A percentile compares a stretch with the other conserved stretches of the same genome.
Conservation (phyloP, 768 basidiomycete genomes). For the Boletus vermiculosoides region DNA sequence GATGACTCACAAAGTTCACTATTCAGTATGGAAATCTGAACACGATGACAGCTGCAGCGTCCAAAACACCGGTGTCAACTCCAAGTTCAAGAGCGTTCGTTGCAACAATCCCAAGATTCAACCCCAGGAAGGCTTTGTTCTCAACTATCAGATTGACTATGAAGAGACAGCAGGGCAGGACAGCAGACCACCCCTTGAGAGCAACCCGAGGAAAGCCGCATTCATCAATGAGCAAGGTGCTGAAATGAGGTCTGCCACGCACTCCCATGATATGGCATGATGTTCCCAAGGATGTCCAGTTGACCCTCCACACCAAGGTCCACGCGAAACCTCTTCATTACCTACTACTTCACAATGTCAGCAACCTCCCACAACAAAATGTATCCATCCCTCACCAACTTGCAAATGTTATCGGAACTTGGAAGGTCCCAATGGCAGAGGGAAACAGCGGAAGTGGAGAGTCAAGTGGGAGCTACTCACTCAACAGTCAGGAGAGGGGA, state of each 20-base stretch:
- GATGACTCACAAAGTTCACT: no score
- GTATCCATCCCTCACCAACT: conserved; percentile 46
- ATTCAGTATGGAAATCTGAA: conserved; percentile 71
- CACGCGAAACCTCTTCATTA: conserved; percentile 74
- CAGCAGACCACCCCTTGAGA: conserved; percentile 36
- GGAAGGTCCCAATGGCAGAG: no score
- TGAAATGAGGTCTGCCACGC: conserved; percentile 12
- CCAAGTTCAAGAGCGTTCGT: conserved; percentile 91
- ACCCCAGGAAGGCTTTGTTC: conserved; percentile 81
- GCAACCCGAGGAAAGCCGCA: conserved; percentile 46
- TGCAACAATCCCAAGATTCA: conserved; percentile 58
- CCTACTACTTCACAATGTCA: conserved; percentile 45
- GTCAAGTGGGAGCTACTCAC: no score
- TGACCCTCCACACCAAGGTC: conserved; percentile 76
- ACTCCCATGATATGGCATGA: conserved; percentile 87
- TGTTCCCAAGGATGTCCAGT: conserved; percentile 67
- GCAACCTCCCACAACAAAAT: background rate
- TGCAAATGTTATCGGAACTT: no score
- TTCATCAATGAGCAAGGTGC: background rate
- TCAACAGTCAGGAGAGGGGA: no score
- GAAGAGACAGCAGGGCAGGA: background rate
- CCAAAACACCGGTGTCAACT: conserved; percentile 79
- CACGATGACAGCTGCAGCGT: conserved; percentile 88
- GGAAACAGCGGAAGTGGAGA: no score
- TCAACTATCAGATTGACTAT: conserved; percentile 38